Conservation (phyloP, 441 rosid species). For the Corymbia calophylla region DNA sequence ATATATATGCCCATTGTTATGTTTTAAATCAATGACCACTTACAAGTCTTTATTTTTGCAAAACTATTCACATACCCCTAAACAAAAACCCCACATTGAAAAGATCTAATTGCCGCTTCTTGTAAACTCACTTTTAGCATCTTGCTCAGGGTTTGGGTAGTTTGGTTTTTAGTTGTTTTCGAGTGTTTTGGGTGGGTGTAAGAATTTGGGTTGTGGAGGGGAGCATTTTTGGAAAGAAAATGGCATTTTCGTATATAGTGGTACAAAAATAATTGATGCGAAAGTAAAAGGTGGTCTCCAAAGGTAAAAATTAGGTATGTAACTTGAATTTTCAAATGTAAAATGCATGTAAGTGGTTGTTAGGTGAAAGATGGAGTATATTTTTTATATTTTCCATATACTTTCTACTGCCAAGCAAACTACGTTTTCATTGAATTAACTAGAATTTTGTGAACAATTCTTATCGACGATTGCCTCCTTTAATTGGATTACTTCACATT, state of each 20-base stretch:
- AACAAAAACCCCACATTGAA: too few relatives aligned
- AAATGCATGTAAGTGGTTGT: too few relatives aligned
- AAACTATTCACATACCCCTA: too few relatives aligned
- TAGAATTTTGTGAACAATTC: not conserved
- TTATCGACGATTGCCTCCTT: not conserved
- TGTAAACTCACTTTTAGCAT: too few relatives aligned
- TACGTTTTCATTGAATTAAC: not conserved
- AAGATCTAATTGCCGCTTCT: too few relatives aligned
- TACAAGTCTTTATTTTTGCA: too few relatives aligned
- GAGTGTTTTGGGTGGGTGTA: not conserved
- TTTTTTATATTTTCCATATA: not conserved
- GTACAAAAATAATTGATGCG: not conserved
- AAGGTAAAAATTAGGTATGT: not conserved
- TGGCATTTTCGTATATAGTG: not conserved
- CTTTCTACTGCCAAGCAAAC: not conserved
- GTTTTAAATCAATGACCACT: not conserved
- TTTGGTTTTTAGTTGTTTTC: not conserved
- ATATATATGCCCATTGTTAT: not conserved
- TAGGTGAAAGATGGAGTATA: not conserved
- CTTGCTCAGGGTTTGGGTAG: too few relatives aligned
- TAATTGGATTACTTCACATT: not conserved
- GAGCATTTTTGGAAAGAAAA: not conserved
- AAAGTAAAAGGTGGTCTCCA: not conserved
- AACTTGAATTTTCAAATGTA: not conserved
- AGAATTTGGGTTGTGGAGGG: not conserved